Percentiles rank a stretch among this genome's conserved stretches.
Conservation (phyloP, 2,329 filamentous ascomycete genomes). For the Lithohypha guttulata region DNA sequence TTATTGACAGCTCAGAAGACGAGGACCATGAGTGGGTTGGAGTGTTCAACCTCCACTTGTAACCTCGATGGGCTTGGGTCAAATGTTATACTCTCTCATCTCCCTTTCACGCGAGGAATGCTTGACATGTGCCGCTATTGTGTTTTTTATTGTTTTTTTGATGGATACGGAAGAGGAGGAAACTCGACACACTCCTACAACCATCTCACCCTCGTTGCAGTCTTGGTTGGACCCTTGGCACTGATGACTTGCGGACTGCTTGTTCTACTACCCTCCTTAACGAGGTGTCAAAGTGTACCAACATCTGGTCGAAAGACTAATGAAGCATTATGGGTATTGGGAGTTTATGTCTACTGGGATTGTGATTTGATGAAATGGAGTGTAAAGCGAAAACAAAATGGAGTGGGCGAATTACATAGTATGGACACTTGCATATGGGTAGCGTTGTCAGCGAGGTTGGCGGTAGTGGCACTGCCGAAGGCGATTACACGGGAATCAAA, state of each 20-base stretch:
- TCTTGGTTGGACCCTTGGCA: conserved; percentile 23
- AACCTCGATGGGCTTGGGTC: conserved; percentile 27
- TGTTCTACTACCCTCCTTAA: conserved; percentile 15
- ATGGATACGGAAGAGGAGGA: conserved; percentile 10
- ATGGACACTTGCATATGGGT: conserved; percentile 9
- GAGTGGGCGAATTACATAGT: conserved; percentile 7
- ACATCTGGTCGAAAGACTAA: conserved; percentile 11
- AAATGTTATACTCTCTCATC: conserved; percentile 16
- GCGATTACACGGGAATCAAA: too few species aligned
- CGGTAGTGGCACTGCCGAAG: background rate
- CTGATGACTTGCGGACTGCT: conserved; percentile 21
- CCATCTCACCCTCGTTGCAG: conserved; percentile 18
- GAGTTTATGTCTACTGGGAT: conserved; percentile 13
- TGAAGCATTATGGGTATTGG: conserved; percentile 12
- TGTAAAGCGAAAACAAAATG: conserved; percentile 6
- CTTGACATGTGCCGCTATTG: conserved; percentile 15
- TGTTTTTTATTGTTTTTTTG: conserved; percentile 15
- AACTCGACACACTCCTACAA: conserved; percentile 12
- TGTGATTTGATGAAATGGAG: conserved; percentile 8
- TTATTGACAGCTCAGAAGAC: conserved; percentile 25
- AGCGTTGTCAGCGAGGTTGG: conserved; percentile 11
- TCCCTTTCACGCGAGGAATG: conserved; percentile 13
- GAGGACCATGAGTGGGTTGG: conserved; percentile 88
- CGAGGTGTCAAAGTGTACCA: conserved; percentile 23
- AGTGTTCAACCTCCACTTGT: conserved; percentile 62